Evolutionary conservation across 352 stramenopile species (phyloP).

Genomic region (Pythium rhizo-oryzae): DNA sequence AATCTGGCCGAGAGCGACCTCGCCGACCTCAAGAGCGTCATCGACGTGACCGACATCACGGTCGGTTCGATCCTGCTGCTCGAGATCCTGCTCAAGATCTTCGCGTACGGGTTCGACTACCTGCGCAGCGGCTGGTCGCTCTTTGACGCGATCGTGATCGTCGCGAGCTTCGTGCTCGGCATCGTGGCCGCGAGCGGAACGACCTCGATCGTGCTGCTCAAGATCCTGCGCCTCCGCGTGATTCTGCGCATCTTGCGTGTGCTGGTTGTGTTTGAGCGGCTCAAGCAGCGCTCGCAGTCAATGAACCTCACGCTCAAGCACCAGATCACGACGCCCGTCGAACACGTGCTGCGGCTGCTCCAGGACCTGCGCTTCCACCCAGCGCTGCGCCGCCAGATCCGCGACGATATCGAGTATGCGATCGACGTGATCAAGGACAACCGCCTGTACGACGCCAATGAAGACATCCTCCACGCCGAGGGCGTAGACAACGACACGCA

Average conservation of each 20-base stretch:
- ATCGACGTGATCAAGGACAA: conserved; percentile 90
- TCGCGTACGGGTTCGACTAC: conserved; percentile 73
- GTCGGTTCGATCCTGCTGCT: conserved; percentile 83
- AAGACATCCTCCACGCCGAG: conserved; percentile 61
- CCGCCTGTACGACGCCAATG: conserved; percentile 79
- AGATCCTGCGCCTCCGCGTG: conserved; percentile 72
- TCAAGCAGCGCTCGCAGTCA: conserved; percentile 74
- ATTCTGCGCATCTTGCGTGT: conserved; percentile 81
- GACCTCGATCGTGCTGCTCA: conserved; percentile 61
- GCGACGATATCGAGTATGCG: conserved; percentile 74
- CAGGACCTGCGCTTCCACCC: conserved; percentile 84
- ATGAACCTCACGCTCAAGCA: conserved; percentile 80
- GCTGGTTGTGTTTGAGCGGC: conserved; percentile 87
- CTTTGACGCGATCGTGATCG: conserved; percentile 82
- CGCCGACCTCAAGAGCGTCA: conserved; percentile 56
- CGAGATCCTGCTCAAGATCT: conserved; percentile 81
- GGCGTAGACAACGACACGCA: conserved; percentile 83
- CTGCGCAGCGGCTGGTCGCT: conserved; percentile 70
- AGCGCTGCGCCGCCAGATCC: conserved; percentile 48
- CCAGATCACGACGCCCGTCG: conserved; percentile 74
- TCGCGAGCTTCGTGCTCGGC: conserved; percentile 76
- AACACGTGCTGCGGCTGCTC: conserved; percentile 74
- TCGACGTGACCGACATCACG: conserved; percentile 83
- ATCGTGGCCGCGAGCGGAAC: conserved; percentile 63
- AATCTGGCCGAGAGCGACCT: conserved; percentile 64